Conservation (phyloP, 208 protist species). For the Strigomonas culicis region DNA sequence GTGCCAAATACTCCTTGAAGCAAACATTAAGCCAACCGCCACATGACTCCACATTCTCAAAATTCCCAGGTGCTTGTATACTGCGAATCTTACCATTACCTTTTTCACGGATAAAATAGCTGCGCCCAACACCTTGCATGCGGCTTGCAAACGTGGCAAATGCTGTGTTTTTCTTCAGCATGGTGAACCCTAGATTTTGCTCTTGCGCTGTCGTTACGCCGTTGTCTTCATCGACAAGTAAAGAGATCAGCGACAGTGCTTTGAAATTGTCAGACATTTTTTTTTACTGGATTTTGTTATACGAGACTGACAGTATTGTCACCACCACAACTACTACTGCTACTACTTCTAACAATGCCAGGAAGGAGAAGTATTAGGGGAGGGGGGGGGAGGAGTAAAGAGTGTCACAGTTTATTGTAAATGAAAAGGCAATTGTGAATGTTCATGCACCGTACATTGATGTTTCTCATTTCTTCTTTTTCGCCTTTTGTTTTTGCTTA, state of each 20-base stretch:
- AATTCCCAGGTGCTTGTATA: constrained; percentile 3
- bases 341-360: constrained; percentile 11
- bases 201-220: neutral
- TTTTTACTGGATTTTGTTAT: neutral
- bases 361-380: neutral
- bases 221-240: too few relatives aligned
- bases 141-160: neutral
- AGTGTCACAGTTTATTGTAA: neutral
- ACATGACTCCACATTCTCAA: neutral
- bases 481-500: neutral
- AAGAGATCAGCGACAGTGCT: too few relatives aligned
- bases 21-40: constrained; percentile 62
- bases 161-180: neutral
- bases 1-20: constrained; percentile 61
- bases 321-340: constrained; percentile 9
- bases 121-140: neutral
- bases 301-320: neutral
- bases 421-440: neutral
- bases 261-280: too few relatives aligned
- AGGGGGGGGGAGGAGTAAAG: neutral
- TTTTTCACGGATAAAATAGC: neutral
- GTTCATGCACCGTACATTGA: neutral
- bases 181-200: neutral
- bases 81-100: constrained; percentile 2
- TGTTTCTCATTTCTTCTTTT: constrained; percentile 4